phyloP scores from a whole-genome alignment of 2,329 filamentous ascomycete genomes.

The Chaetomium olivaceum region DNA sequence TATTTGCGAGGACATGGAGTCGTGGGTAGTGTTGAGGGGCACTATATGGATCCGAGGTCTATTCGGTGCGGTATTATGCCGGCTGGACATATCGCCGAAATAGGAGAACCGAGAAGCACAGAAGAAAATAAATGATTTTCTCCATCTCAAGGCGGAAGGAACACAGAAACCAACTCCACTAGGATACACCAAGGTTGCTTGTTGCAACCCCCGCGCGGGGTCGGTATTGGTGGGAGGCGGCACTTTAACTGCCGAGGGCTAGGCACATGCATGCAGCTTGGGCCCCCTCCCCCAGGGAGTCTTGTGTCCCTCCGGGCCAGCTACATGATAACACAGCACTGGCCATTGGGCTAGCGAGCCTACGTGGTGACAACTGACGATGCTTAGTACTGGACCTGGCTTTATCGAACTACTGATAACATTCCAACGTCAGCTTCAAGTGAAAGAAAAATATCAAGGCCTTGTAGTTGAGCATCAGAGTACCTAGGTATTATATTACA shows the following conservation, averaged over 20 bases:
- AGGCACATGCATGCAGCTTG: background rate
- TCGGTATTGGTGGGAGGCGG: background rate
- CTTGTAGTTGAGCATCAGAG: background rate
- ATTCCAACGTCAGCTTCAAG: background rate
- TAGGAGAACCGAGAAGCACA: background rate
- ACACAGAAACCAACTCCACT: background rate
- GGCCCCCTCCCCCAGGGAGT: background rate
- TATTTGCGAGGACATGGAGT: background rate
- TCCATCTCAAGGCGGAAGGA: background rate
- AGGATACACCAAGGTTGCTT: background rate
- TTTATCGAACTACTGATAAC: background rate
- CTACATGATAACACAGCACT: no score
- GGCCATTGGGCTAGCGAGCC: background rate
- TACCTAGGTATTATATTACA: background rate
- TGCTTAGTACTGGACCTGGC: no score
- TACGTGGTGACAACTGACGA: background rate
- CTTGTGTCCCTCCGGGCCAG: no score
- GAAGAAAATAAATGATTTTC: background rate
- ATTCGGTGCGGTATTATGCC: background rate
- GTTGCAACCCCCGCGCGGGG: background rate
- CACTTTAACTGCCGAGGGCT: slow-evolving; percentile 3
- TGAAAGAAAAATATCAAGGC: background rate
- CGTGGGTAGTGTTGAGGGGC: background rate
- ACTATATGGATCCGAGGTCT: no score
- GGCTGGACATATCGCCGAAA: background rate